A percentile compares a stretch with the other conserved stretches of the same genome.
Conservation (phyloP, 2,329 filamentous ascomycete genomes). For the Aspergillus carbonarius region DNA sequence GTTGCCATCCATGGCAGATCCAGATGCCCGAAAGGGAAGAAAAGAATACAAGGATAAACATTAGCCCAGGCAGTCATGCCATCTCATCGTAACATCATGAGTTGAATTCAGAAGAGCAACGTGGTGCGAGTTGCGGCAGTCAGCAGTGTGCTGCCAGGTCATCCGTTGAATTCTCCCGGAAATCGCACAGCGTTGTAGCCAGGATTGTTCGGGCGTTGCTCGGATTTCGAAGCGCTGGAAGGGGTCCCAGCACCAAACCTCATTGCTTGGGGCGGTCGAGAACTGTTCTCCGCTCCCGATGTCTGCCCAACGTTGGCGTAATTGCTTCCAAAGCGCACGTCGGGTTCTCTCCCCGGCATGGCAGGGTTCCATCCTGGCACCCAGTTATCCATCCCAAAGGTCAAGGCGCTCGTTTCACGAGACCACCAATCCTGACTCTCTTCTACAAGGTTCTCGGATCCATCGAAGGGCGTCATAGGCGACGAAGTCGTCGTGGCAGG, state of each 20-base stretch:
- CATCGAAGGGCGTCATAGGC: slow-evolving; percentile 57
- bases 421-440: slow-evolving; percentile 67
- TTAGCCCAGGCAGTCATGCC: not conserved
- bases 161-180: not conserved
- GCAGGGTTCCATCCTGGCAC: slow-evolving; percentile 28
- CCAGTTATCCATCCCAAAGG: slow-evolving; percentile 64
- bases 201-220: slow-evolving; percentile 6
- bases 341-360: slow-evolving; percentile 15
- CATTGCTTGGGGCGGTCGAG: slow-evolving; percentile 8
- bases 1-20: not conserved
- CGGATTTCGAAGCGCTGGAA: not conserved
- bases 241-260: slow-evolving; percentile 3
- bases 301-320: slow-evolving; percentile 11
- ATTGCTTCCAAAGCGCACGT: slow-evolving; percentile 14
- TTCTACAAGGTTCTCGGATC: slow-evolving; percentile 59
- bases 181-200: slow-evolving; percentile 13
- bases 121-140: not conserved
- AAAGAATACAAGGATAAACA: slow-evolving; percentile 5
- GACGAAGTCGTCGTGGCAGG: slow-evolving; percentile 43
- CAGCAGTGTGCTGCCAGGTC: not conserved
- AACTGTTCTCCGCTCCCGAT: slow-evolving; percentile 7
- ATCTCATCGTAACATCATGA: slow-evolving; percentile 3
- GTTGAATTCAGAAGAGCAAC: not conserved
- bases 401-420: slow-evolving; percentile 61
- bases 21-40: not conserved